Percentiles rank a stretch among this genome's conserved stretches.
Evolutionary conservation across 2,329 filamentous ascomycete genomes (phyloP).

Genomic region (Bipolaris victoriae): DNA sequence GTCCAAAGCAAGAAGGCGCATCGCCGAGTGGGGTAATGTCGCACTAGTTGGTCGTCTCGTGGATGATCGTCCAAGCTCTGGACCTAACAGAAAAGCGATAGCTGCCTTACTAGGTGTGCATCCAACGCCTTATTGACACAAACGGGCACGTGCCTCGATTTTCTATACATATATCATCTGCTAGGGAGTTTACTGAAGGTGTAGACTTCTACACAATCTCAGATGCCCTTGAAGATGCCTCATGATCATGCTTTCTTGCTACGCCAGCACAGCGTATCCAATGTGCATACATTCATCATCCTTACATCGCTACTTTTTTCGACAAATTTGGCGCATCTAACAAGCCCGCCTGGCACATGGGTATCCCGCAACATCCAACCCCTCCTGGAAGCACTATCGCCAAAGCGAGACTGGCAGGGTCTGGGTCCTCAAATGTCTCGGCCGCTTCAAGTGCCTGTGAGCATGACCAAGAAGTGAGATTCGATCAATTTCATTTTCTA

Average conservation of each 20-base stretch:
- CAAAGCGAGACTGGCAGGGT: conserved; percentile 6
- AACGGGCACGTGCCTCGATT: not conserved
- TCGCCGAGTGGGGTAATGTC: not conserved
- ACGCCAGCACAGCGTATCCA: not conserved
- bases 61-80: not conserved
- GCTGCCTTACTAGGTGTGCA: not conserved
- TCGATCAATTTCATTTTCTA: not conserved
- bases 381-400: not conserved
- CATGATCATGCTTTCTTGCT: not conserved
- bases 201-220: not conserved
- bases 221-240: not conserved
- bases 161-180: not conserved
- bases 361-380: not conserved
- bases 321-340: not conserved
- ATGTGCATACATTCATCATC: not conserved
- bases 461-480: conserved; percentile 18
- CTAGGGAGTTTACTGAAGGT: not conserved
- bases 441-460: not conserved
- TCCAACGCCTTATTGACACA: not conserved
- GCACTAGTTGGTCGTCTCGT: not conserved
- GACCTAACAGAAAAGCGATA: not conserved
- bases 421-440: conserved; percentile 13
- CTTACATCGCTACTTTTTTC: not conserved
- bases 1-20: not conserved
- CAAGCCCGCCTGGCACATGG: not conserved